Conservation (phyloP, 2,329 filamentous ascomycete species). For the Nothophoma quercina region DNA sequence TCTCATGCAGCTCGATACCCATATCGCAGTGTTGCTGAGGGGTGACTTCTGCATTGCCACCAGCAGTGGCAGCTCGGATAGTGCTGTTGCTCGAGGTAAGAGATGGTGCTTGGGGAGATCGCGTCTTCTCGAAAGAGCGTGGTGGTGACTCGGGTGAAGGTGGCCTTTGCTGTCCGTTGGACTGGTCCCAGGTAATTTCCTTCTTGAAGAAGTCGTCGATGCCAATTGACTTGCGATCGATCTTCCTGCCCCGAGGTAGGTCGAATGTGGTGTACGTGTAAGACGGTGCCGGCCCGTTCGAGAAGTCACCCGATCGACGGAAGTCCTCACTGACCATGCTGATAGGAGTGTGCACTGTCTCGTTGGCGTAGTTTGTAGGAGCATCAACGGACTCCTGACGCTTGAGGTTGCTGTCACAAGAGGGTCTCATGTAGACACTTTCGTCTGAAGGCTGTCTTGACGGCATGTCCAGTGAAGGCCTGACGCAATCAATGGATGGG, state of each 20-base stretch:
- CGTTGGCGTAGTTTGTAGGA: slow-evolving; percentile 67
- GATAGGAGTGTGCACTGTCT: slow-evolving; percentile 72
- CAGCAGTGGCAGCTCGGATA: slow-evolving; percentile 51
- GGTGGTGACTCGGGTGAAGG: slow-evolving; percentile 50
- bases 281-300: slow-evolving; percentile 67
- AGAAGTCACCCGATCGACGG: slow-evolving; percentile 60
- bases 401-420: slow-evolving; percentile 47
- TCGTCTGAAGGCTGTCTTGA: slow-evolving; percentile 49
- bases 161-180: slow-evolving; percentile 46
- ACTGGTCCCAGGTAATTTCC: slow-evolving; percentile 69
- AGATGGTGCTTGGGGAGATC: slow-evolving; percentile 40
- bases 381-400: slow-evolving; percentile 53
- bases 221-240: slow-evolving; percentile 66
- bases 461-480: slow-evolving; percentile 45
- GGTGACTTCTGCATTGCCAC: slow-evolving; percentile 68
- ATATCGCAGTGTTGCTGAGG: slow-evolving; percentile 89
- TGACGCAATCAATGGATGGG: slow-evolving; percentile 53
- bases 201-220: slow-evolving; percentile 50
- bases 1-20: slow-evolving; percentile 88
- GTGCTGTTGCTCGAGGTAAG: slow-evolving; percentile 55
- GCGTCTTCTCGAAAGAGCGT: slow-evolving; percentile 43
- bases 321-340: slow-evolving; percentile 77
- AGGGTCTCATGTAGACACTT: slow-evolving; percentile 47
- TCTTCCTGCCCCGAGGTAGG: slow-evolving; percentile 80
- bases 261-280: slow-evolving; percentile 88